Base-by-base conservation (phyloP, 2,329 filamentous ascomycete genomes). In the Lachnellula cervina region DNA sequence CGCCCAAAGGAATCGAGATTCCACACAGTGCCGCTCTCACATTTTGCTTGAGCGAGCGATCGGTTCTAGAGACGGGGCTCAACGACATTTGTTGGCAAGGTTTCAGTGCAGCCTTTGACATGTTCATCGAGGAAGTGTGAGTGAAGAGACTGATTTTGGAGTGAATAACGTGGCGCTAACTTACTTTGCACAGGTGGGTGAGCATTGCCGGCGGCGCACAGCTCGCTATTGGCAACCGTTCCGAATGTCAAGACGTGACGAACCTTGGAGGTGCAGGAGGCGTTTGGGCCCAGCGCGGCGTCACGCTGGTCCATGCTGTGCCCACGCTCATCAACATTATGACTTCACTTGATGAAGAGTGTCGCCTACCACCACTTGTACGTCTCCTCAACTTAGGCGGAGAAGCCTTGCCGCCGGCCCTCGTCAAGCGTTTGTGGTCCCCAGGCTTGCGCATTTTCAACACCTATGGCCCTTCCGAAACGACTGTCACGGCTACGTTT, bases 1-100 rank as follows among this genome's bases (percentile, higher is more conserved):
- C 46, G n/a, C 55, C 51, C 7, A 57, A 57, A 49, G 52, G 56
- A 9, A 55, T 58, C 14, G 47, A 55, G 21, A 51, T 57, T 42
- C 38, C 55, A n/a, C 55, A 57, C 37, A 49, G 45, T n/a, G 51
- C 55, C 21, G 51, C 51, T 21, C 51, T 52, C 32, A n/a, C 42
- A 1, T 52, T 52, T 28, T 46, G 40, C 32, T 23, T 52, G 42
- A 52, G 51, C 32, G 51, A 52, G 25, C 42, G 51, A 21, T 47
- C 51, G n/a, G 42, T 44, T 52, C 51, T 52, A 8, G 51, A 52
- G 42, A 52, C 51, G 28, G 38, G 32, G 14, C 17, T 25, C 16
- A 40, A 19, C 14, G 51, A 52, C 38, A 19, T 52, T 35, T 42
- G 47, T 28, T 52, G 51, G 51, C 51, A 52, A 47, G 51, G 51